phyloP scores from a whole-genome alignment of 305 asterid genomes.

The Plantago coronopus region DNA sequence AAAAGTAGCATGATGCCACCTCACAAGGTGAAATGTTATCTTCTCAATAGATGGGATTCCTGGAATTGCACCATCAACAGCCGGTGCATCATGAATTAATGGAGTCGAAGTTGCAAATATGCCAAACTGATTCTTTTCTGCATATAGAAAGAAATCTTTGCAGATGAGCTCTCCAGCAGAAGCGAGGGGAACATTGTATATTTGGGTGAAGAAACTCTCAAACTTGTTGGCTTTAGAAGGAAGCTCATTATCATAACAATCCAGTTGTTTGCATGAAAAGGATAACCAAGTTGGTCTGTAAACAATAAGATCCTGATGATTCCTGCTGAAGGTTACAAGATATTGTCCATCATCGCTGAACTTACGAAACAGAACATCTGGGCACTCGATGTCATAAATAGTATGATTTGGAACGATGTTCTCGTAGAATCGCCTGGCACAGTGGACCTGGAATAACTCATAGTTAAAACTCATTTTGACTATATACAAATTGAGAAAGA shows the following conservation, averaged over 20 bases:
- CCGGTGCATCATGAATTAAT: slow-evolving; percentile 76
- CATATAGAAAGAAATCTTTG: slow-evolving; percentile 89
- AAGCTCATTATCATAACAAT: slow-evolving; percentile 54
- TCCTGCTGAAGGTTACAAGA: slow-evolving; percentile 88
- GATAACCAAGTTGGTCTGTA: slow-evolving; percentile 91
- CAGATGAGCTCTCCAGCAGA: slow-evolving; percentile 79
- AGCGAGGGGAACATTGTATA: slow-evolving; percentile 69
- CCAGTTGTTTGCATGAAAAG: slow-evolving; percentile 66
- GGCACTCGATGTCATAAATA: slow-evolving; percentile 78
- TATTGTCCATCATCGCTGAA: slow-evolving; percentile 93
- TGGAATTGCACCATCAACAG: slow-evolving; percentile 78
- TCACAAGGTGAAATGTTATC: slow-evolving; percentile 87
- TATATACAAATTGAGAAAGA: slow-evolving; percentile 5
- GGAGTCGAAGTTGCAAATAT: slow-evolving; percentile 91
- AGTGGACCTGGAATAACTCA: slow-evolving; percentile 57
- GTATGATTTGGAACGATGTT: slow-evolving; percentile 88
- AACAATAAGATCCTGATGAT: slow-evolving; percentile 81
- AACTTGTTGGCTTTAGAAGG: slow-evolving; percentile 78
- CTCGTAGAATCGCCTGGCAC: slow-evolving; percentile 81
- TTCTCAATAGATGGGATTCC: slow-evolving; percentile 88
- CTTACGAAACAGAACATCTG: slow-evolving; percentile 85
- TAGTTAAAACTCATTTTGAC: slow-evolving; percentile 19
- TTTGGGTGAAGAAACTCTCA: slow-evolving; percentile 79
- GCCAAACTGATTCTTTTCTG: slow-evolving; percentile 68
- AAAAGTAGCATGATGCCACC: slow-evolving; percentile 33